Base-by-base conservation (phyloP, 1,139 yeast species). In the Tardiomyces digboiensis region DNA sequence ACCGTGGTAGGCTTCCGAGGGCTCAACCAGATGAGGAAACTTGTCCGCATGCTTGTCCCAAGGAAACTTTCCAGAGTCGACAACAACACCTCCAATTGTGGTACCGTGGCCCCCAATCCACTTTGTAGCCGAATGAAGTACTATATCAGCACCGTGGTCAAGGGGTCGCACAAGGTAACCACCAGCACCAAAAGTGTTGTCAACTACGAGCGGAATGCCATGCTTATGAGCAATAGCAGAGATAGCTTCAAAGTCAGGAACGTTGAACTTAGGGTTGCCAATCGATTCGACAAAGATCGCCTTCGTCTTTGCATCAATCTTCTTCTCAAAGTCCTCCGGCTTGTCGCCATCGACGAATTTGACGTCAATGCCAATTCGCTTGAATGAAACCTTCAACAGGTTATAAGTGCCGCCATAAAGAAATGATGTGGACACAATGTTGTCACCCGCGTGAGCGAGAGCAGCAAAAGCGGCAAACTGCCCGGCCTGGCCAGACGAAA, bases 21-120 rank as follows among this genome's bases (percentile, higher is more conserved):
- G 97, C 62, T 83, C 66, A 36, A 89, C 82, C 62, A 88, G 83
- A 65, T 88, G 96, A 42, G 97, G 96, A 73, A 74, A 89, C 65
- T 82, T 85, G 61, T 39, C 80, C 42, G 94, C 93, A 68, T 85
- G 76, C 52, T 86, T 76, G 49, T 75, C 71, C 91, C 95, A 91
- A 57, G 91, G 93, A 74, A 91, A 91, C 49, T 82, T 86, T 56
- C 97, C 97, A 38, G 88, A 77, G 65, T 85, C 97, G 44, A 91
- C 75, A 52, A 91, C 74, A 44, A 82, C 86, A 70, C 98, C 98
- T 44, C 86, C 97, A 64, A 91, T 81, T 43, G 97, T 85, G 48
- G 88, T 88, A 61, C 97, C 97, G 63, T 89, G 97, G 49, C 97
- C 98, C 53, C 95, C 95, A 55, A 91, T 88, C 96, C 97, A 91